Base-by-base conservation (phyloP, 202 grass and related monocot species). In the Setaria italica region DNA sequence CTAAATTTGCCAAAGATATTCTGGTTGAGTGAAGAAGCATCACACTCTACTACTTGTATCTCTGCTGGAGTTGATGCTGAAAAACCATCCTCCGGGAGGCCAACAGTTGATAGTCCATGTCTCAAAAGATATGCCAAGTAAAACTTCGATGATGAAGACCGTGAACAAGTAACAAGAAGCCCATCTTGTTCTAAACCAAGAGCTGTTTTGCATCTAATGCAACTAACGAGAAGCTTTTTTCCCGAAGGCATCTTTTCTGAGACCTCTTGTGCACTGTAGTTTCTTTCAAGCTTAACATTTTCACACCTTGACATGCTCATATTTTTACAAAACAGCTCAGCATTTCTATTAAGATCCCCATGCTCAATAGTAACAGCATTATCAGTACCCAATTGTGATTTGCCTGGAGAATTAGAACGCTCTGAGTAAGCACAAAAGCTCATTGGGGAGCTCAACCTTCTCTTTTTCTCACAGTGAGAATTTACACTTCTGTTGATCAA, bases 401-500 rank as follows among this genome's bases (percentile, higher is more conserved):
- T 77, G 49, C 10, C 65, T 79, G 80, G 62, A 70, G 87, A 80
- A 68, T 54, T 87, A 17, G 80, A 86, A 84, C 54, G 80, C 19
- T 89, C 89, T 2, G 41, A 88, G 68, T 79, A 63, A 58, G 88
- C 87, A 83, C 70, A 89, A 81, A 70, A 46, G 41, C 62, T 84
- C 57, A 72, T 64, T 69, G 88, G 85, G 69, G 86, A 73, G 80
- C 53, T 69, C n/a, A 91, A 78, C 77, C 80, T 92, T 90, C 64
- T 94, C 85, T 73, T 98, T 95, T 98, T 95, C 71, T 91, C 86
- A 29, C 35, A 85, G 74, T 76, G 82, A 7, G 91, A 95, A 79
- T 89, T 95, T 19, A 92, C 88, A 82, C 91, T 92, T 78, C 48
- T 83, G 77, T 89, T 91, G 30, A 92, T 86, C 59, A 74, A 79